phyloP scores from a whole-genome alignment of 495 filamentous ascomycete species.

The Viridothelium virens region DNA sequence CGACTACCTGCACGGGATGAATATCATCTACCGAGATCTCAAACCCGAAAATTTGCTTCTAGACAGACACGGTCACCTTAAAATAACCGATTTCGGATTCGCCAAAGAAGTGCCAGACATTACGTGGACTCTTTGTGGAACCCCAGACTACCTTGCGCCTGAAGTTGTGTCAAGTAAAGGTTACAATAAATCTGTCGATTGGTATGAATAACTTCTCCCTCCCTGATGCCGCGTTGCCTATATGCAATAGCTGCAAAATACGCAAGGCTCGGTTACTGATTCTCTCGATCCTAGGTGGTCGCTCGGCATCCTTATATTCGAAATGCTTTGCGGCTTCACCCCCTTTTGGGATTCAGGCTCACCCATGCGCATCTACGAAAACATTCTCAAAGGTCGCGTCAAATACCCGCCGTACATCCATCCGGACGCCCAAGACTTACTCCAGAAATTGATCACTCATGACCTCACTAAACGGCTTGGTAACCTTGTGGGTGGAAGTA shows the following conservation, averaged over 20 bases:
- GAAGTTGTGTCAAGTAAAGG: constrained; percentile 96
- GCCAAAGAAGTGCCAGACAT: constrained; percentile 98
- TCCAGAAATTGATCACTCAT: constrained; percentile 84
- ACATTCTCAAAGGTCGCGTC: constrained; percentile 85
- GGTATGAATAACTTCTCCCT: constrained; percentile 50
- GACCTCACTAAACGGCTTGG: constrained; percentile 93
- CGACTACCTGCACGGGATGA: constrained; percentile 87
- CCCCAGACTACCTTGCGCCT: constrained; percentile 95
- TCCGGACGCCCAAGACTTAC: constrained; percentile 83
- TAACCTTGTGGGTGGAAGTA: constrained; percentile 83
- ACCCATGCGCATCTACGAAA: constrained; percentile 98
- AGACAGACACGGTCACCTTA: constrained; percentile 92
- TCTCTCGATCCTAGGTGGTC: constrained; percentile 66
- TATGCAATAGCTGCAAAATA: too few species aligned
- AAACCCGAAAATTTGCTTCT: constrained; percentile 95
- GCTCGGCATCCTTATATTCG: constrained; percentile 93
- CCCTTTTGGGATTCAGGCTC: constrained; percentile 97
- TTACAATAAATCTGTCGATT: constrained; percentile 98
- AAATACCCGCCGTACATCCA: constrained; percentile 96
- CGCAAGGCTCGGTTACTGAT: constrained; percentile 17
- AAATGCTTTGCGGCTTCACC: constrained; percentile 98
- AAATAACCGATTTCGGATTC: constrained; percentile 98
- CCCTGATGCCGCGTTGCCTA: neutral
- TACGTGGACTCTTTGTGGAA: constrained; percentile 97
- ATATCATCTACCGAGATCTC: constrained; percentile 96